phyloP scores from a whole-genome alignment of 2,329 filamentous ascomycete genomes.

The Boeremia exigua region DNA sequence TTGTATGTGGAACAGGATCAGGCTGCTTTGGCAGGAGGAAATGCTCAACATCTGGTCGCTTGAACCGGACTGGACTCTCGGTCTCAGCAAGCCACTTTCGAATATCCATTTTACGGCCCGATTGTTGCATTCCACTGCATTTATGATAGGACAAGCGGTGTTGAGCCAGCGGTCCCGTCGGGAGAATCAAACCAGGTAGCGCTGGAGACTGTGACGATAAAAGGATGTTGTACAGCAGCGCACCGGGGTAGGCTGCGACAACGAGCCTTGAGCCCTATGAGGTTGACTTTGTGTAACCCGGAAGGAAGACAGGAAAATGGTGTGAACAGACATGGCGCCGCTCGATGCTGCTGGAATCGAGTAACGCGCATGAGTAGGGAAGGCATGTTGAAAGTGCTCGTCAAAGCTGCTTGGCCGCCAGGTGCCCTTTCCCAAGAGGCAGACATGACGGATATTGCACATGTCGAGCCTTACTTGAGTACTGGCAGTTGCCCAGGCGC shows the following conservation, averaged over 20 bases:
- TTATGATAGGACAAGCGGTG: not conserved
- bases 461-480: not conserved
- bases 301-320: not conserved
- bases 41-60: slow-evolving; percentile 27
- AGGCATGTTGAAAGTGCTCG: not conserved
- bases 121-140: slow-evolving; percentile 8
- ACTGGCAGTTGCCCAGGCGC: not conserved
- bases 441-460: not conserved
- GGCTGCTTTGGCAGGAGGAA: slow-evolving; percentile 29
- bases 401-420: not conserved
- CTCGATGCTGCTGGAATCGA: not conserved
- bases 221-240: slow-evolving; percentile 33
- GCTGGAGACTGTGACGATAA: not conserved
- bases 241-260: slow-evolving; percentile 21
- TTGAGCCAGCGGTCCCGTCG: slow-evolving; percentile 31
- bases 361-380: not conserved
- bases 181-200: not conserved
- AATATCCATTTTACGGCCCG: slow-evolving; percentile 50
- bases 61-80: slow-evolving; percentile 39
- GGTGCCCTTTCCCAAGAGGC: not conserved
- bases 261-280: slow-evolving; percentile 19
- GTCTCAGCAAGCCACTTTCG: slow-evolving; percentile 53
- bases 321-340: not conserved
- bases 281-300: slow-evolving; percentile 35
- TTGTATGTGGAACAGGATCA: slow-evolving; percentile 21